Evolutionary conservation across 2,329 filamentous ascomycete genomes (phyloP), one percentile per base, ranked within the genome.

Genomic region (Hortaea werneckii): DNA sequence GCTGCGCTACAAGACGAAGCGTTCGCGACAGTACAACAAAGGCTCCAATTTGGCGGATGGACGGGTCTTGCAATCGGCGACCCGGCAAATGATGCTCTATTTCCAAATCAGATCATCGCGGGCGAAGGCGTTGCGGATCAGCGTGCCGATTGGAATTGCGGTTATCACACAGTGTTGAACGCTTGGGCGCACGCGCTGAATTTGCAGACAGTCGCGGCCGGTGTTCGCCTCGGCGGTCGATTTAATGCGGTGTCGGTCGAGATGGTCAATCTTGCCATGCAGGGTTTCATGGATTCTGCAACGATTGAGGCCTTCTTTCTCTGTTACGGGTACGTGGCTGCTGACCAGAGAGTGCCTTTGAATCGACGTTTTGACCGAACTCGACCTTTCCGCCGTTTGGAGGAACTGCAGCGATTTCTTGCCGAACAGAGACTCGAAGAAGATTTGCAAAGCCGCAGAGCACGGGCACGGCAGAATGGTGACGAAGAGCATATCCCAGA

Each of bases 121-220:
- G 11, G n/a, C 32, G n/a, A 35, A 9, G 9, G 20, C 9, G 13
- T 41, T 27, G 39, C 20, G 10, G 9, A 27, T 20, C 39, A 29
- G 10, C 12, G 9, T 11, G 39, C 39, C 3, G 13, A 4, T n/a
- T 49, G 49, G 48, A 42, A 51, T 13, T 53, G 49, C 20, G 49
- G 49, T n/a, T 8, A 44, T 11, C 47, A 51, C 41, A 42, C 44
- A 5, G 39, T 48, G 6, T 26, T 53, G 9, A 47, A 47, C 34
- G 46, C 49, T 5, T 53, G 51, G 51, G 41, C 46, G 3, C 35
- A 42, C 10, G 51, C 49, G 3, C 45, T 51, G 8, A 45, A 45
- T 5, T 40, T 53, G 34, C 46, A 51, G n/a, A 35, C 8, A 9
- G 9, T 35, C 9, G 9, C 32, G 8, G 20, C 30, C 13, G n/a